A percentile compares a stretch with the other conserved stretches of the same genome.
phyloP scores from a whole-genome alignment of 352 stramenopile genomes.

The Phytopythium helicoides region DNA sequence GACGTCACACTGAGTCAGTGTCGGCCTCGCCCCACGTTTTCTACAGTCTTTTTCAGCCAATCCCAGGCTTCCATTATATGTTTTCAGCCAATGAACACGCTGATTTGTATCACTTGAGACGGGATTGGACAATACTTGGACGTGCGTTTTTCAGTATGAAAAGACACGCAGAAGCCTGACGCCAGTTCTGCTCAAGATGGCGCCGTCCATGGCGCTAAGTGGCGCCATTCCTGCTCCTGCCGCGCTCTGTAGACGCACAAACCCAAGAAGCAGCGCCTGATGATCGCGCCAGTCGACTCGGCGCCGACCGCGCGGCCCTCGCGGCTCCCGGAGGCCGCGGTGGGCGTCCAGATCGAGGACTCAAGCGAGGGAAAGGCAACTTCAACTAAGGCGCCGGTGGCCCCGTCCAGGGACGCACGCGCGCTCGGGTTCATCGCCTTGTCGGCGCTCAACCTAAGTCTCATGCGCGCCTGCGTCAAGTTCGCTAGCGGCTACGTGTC shows the following conservation, averaged over 20 bases:
- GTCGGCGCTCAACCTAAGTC: constrained; percentile 53
- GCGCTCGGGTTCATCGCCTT: constrained; percentile 41
- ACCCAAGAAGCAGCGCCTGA: neutral
- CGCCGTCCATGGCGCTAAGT: too few species aligned
- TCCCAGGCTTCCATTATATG: neutral
- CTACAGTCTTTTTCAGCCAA: constrained; percentile 2
- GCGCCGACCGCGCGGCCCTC: neutral
- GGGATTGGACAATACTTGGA: neutral
- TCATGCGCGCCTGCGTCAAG: constrained; percentile 57
- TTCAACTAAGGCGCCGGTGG: neutral
- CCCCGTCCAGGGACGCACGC: neutral
- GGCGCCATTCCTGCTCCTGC: too few species aligned
- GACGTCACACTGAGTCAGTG: too few species aligned
- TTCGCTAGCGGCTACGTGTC: constrained; percentile 38
- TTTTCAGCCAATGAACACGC: constrained; percentile 2
- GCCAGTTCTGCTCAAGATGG: too few species aligned
- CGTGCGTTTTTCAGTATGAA: too few species aligned
- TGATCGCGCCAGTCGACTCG: constrained; percentile 1
- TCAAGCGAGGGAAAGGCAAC: neutral
- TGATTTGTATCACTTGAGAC: constrained; percentile 1
- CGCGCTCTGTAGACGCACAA: neutral
- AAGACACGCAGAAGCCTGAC: too few species aligned
- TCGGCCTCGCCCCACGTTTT: too few species aligned
- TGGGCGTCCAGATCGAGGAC: neutral
- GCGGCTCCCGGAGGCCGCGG: neutral